These are phyloP conservation scores for Didymella sp. DNA, from an alignment of 2,329 filamentous ascomycete species.

Conservation along the genomic window DNA sequence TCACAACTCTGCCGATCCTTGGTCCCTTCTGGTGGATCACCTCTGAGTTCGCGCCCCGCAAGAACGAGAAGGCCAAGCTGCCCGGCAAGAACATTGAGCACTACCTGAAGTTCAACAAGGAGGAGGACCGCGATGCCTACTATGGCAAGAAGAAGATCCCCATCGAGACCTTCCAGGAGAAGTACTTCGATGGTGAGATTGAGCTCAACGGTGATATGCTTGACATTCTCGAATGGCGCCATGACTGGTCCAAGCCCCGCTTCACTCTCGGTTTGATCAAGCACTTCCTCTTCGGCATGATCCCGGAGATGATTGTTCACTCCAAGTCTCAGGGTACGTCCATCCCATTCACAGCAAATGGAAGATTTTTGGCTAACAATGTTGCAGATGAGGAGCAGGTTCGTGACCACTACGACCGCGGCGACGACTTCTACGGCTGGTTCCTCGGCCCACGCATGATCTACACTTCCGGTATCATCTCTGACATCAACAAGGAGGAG, in stretches of 20 bases:
- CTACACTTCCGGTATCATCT: conserved; percentile 95
- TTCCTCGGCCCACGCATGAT: conserved; percentile 99
- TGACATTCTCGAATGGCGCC: conserved; percentile 89
- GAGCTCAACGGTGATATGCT: conserved; percentile 94
- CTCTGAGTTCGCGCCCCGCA: conserved; percentile 83
- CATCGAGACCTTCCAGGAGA: conserved; percentile 94
- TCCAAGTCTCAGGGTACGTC: conserved; percentile 79
- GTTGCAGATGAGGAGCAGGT: conserved; percentile 90
- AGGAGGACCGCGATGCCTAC: conserved; percentile 69
- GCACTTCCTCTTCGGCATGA: conserved; percentile 85
- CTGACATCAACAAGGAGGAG: conserved; percentile 86
- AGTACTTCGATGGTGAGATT: conserved; percentile 95
- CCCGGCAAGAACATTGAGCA: conserved; percentile 88
- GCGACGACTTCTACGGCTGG: conserved; percentile 98
- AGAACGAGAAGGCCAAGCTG: conserved; percentile 88
- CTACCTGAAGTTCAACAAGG: conserved; percentile 82
- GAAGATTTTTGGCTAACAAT: conserved; percentile 34
- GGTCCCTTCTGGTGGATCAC: conserved; percentile 80
- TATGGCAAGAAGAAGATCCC: conserved; percentile 80
- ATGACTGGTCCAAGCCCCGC: conserved; percentile 95
- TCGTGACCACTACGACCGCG: conserved; percentile 95
- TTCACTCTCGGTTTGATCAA: conserved; percentile 87
- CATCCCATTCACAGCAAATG: not conserved
- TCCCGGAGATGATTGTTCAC: conserved; percentile 91
- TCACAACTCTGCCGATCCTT: conserved; percentile 81